These are phyloP conservation scores for Ceratobasidium sp. DNA, from an alignment of 1,284 basidiomycete species.

Conservation along the genomic window DNA sequence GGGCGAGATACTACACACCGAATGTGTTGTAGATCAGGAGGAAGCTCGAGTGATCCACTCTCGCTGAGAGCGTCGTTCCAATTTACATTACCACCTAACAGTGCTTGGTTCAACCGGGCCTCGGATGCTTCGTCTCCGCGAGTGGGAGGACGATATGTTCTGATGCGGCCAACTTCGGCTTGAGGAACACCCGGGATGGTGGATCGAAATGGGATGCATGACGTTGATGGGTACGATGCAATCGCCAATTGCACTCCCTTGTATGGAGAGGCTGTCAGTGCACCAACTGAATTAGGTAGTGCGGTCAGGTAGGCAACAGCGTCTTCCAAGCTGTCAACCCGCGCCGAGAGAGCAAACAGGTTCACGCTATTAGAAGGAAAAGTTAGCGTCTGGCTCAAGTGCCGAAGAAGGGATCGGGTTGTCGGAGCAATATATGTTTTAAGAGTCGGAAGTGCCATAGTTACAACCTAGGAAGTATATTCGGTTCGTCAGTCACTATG, in stretches of 20 bases:
- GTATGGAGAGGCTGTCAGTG: not conserved
- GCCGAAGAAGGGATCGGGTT: constrained; percentile 27
- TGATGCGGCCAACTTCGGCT: constrained; percentile 68
- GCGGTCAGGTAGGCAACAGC: constrained; percentile 15
- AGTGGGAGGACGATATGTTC: constrained; percentile 54
- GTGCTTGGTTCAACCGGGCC: constrained; percentile 38
- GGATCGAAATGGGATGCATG: constrained; percentile 59
- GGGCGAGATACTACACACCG: constrained; percentile 48
- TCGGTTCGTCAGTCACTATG: not conserved
- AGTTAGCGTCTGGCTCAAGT: constrained; percentile 8
- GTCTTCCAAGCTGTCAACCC: not conserved
- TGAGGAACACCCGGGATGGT: constrained; percentile 61
- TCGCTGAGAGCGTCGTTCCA: constrained; percentile 63
- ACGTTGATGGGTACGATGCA: constrained; percentile 6
- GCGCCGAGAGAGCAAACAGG: constrained; percentile 29
- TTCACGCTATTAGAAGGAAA: constrained; percentile 8
- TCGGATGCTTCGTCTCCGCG: constrained; percentile 45
- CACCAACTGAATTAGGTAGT: constrained; percentile 19
- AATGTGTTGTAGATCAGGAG: constrained; percentile 50
- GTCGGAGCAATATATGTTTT: constrained; percentile 30
- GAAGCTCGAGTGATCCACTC: constrained; percentile 47
- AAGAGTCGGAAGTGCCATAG: constrained; percentile 15
- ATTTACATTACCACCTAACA: constrained; percentile 47
- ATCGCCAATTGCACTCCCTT: constrained; percentile 27
- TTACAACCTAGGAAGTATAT: not conserved